Percentiles rank a stretch among this genome's conserved stretches.
phyloP scores from a whole-genome alignment of 2,329 filamentous ascomycete genomes.

The Curvularia sp. region DNA sequence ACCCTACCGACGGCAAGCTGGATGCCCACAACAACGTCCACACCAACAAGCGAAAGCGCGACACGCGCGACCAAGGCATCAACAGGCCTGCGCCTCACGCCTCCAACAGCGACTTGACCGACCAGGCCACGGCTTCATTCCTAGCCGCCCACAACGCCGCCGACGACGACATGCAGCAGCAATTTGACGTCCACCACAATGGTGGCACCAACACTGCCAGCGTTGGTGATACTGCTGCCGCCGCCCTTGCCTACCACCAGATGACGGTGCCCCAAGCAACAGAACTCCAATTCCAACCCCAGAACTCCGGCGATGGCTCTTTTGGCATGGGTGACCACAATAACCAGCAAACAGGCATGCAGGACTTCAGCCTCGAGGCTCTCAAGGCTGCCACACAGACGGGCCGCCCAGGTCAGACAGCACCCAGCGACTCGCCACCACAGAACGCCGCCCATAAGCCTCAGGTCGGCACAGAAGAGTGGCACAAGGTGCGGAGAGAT shows the following conservation, averaged over 20 bases:
- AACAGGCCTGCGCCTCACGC: conserved; percentile 47
- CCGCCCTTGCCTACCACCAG: conserved; percentile 60
- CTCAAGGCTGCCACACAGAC: conserved; percentile 57
- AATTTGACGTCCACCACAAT: conserved; percentile 59
- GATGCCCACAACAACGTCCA: conserved; percentile 41
- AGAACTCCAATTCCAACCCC: conserved; percentile 60
- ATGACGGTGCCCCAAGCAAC: conserved; percentile 65
- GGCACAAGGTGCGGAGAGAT: conserved; percentile 96
- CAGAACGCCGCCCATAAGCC: conserved; percentile 66
- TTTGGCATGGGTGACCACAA: conserved; percentile 55
- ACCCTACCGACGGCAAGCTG: conserved; percentile 48
- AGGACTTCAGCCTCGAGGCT: conserved; percentile 56
- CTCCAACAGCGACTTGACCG: conserved; percentile 45
- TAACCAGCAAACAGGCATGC: conserved; percentile 48
- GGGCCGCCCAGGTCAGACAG: conserved; percentile 54
- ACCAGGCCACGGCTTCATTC: conserved; percentile 50
- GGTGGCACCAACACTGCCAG: conserved; percentile 58
- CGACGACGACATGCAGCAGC: conserved; percentile 53
- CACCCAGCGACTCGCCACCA: conserved; percentile 47
- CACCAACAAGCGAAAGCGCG: conserved; percentile 57
- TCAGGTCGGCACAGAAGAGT: conserved; percentile 93
- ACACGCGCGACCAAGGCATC: conserved; percentile 53
- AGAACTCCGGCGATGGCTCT: conserved; percentile 53
- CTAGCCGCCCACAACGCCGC: conserved; percentile 51
- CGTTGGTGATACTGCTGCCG: conserved; percentile 66